These are phyloP conservation scores for Fusarium proliferatum DNA, from an alignment of 2,329 filamentous ascomycete species.

Conservation along the genomic window DNA sequence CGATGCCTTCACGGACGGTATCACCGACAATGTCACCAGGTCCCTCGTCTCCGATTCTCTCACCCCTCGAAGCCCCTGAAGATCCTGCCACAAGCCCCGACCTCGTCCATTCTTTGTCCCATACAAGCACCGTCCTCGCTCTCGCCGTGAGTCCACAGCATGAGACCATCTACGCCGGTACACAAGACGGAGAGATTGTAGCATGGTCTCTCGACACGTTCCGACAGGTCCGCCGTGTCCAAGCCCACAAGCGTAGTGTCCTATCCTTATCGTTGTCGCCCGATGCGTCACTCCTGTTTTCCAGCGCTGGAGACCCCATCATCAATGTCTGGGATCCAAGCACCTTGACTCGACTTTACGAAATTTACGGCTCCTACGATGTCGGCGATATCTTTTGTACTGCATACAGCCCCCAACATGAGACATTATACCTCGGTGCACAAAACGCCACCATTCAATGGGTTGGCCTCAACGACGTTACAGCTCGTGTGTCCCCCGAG, in stretches of 20 bases:
- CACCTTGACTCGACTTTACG: conserved; percentile 81
- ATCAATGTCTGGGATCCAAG: conserved; percentile 92
- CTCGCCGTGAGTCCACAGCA: conserved; percentile 82
- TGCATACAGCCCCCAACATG: conserved; percentile 82
- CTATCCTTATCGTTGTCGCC: conserved; percentile 84
- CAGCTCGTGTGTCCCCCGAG: conserved; percentile 67
- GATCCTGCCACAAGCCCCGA: conserved; percentile 59
- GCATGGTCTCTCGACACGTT: conserved; percentile 92
- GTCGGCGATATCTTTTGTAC: conserved; percentile 96
- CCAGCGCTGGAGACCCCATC: conserved; percentile 91
- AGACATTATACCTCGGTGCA: conserved; percentile 89
- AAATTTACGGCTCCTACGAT: conserved; percentile 93
- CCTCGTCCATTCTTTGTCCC: conserved; percentile 78
- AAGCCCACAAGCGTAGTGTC: conserved; percentile 92
- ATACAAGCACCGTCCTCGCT: conserved; percentile 83
- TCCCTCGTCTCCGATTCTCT: conserved; percentile 40
- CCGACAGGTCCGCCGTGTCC: conserved; percentile 79
- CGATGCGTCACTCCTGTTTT: conserved; percentile 83
- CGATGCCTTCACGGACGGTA: conserved; percentile 40
- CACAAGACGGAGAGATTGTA: conserved; percentile 92
- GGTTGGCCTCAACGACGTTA: conserved; percentile 78
- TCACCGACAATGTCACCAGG: conserved; percentile 40
- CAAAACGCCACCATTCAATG: conserved; percentile 97
- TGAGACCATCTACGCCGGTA: conserved; percentile 88
- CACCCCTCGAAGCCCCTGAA: conserved; percentile 40